Base-by-base conservation (phyloP, 768 basidiomycete genomes). In the Mycena indigotica region DNA sequence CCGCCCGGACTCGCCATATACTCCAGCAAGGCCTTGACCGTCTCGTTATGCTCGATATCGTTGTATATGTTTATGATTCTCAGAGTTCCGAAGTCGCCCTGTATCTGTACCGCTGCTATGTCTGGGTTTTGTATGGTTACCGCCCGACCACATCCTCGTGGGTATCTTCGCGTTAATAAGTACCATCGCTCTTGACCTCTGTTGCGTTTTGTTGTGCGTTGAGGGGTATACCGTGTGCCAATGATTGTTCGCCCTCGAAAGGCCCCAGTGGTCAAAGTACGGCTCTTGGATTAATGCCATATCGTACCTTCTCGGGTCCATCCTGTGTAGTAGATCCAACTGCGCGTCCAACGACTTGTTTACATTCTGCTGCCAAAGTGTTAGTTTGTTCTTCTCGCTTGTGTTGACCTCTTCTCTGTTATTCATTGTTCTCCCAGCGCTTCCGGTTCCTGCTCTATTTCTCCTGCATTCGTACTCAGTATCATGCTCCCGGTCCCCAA, bases 241-340 rank as follows among this genome's bases (percentile, higher is more conserved):
- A 8, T 60, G 39, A 5, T 44, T n/a, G 21, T 46, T 60, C 13
- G 64, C 57, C 0, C 53, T 52, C 3, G 70, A 67, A 16, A 64
- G 49, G 1, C 64, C 41, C n/a, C 51, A 55, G 30, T 30, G 41
- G 57, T 72, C 69, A 2, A 73, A 57, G 56, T 70, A 65, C 1
- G 76, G 77, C 68, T 80, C 78, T 61, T 80, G 78, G 10, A 79
- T 16, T 0, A 66, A 56, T 0, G 76, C 30, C 0, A 80, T 65
- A 58, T 80, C 72, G 44, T 58, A 71, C 4, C 70, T 21, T 10
- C 12, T 24, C 1, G 40, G 35, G 10, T 55, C 21, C 16, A 41
- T 21, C 5, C 4, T 16, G 35, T 68, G 51, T 0, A 73, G 52
- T 0, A 71, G 16, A 25, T 57, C 59, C 1, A 35, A 52, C 38